phyloP scores from a whole-genome alignment of 495 filamentous ascomycete species.

The Platismatia glauca region DNA sequence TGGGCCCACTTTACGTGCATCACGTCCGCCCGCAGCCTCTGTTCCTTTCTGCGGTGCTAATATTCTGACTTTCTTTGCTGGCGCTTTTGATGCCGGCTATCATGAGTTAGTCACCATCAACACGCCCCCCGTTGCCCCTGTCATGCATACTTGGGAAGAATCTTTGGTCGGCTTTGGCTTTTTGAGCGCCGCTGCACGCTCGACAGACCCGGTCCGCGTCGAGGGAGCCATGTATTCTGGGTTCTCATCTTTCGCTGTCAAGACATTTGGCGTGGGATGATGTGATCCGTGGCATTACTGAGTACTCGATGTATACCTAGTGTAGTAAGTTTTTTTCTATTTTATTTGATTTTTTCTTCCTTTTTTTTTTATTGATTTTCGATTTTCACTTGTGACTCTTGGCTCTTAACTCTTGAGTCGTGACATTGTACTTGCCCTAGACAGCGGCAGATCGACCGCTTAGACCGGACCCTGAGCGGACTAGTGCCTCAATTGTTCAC shows the following conservation, averaged over 20 bases:
- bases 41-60: conserved; percentile 2
- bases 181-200: not conserved
- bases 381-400: no score
- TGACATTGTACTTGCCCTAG: not conserved
- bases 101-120: not conserved
- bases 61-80: conserved; percentile 9
- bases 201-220: conserved; percentile 1
- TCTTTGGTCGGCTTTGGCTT: conserved; percentile 1
- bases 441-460: conserved; percentile 3
- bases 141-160: conserved; percentile 1
- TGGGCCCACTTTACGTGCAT: not conserved
- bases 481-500: not conserved
- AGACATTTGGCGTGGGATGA: not conserved
- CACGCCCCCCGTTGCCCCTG: not conserved
- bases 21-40: not conserved
- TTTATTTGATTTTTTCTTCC: no score
- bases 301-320: no score
- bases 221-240: not conserved
- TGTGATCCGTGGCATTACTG: not conserved
- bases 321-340: no score
- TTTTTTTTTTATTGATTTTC: no score
- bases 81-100: conserved; percentile 6
- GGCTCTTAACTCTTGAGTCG: no score
- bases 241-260: not conserved
- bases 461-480: not conserved